Base-by-base conservation (phyloP, 768 basidiomycete species). In the Mycena vulgaris region DNA sequence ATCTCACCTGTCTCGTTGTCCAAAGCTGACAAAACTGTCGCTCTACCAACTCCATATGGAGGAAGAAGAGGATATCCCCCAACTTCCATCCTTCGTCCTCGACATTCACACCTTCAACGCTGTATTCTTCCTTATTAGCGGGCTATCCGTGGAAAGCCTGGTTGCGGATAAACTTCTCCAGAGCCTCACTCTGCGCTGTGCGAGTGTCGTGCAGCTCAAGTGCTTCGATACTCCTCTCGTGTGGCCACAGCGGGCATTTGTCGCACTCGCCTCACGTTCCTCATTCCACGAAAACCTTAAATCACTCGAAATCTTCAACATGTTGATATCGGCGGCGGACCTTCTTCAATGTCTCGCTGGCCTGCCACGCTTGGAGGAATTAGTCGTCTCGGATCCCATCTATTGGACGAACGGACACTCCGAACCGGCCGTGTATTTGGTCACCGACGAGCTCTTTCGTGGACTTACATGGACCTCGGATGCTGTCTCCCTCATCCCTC, bases 1-100 rank as follows among this genome's bases (percentile, higher is more conserved):
- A 25, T 49, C 47, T 19, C 60, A 61, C 23, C 19, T 49, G 60
- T 37, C 47, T 25, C 60, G n/a, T 27, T 61, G 60, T 37, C 31
- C 60, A 2, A 27, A 35, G 9, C n/a, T 61, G 19, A 37, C 45
- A 47, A 49, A 14, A 14, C 45, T 61, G 16, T 10, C 23, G 9
- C 19, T 61, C 10, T 14, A 35, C 16, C 3, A 16, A 6, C 40
- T 60, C 3, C 49, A 48, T 21, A 35, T 61, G 23, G 30, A n/a
- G 4, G 13, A n/a, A 16, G 10, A 21, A 7, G 31, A 2, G 3
- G 45, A 49, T 6, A 11, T n/a, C 3, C 4, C 21, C 21, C 19
- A 33, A 11, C 33, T 61, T 49, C 60, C 47, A 17, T 33, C 60
- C 49, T 19, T 61, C 13, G 17, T 61, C 33, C 25, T 33, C 11